Percentiles rank a stretch among this genome's conserved stretches.
Evolutionary conservation across 1,284 basidiomycete genomes (phyloP).

Genomic region (Rhizoctonia solani): DNA sequence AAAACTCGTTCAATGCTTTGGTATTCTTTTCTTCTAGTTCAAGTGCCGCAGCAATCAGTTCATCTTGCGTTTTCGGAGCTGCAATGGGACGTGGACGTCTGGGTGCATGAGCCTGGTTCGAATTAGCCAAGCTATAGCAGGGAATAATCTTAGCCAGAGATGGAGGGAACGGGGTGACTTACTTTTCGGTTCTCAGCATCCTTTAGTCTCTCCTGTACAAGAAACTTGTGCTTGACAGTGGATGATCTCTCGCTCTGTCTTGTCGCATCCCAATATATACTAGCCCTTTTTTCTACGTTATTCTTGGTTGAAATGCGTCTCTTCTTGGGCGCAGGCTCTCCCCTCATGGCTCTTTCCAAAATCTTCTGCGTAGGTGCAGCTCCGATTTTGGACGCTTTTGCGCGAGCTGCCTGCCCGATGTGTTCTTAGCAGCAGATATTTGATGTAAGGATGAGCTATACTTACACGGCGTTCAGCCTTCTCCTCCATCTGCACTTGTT

Average conservation of each 20-base stretch:
- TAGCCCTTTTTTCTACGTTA: conserved; percentile 38
- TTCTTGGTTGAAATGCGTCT: conserved; percentile 42
- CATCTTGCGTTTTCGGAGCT: conserved; percentile 69
- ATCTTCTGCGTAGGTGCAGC: conserved; percentile 47
- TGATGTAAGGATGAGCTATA: conserved; percentile 41
- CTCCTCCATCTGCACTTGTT: conserved; percentile 62
- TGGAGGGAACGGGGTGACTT: conserved; percentile 27
- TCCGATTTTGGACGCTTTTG: conserved; percentile 64
- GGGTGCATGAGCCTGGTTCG: conserved; percentile 56
- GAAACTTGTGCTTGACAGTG: conserved; percentile 21
- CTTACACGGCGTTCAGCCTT: conserved; percentile 56
- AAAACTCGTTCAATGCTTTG: conserved; percentile 75
- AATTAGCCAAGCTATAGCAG: conserved; percentile 1
- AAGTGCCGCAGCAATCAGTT: conserved; percentile 77
- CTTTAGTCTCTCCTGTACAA: conserved; percentile 45
- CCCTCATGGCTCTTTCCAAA: not conserved
- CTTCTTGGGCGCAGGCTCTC: conserved; percentile 47
- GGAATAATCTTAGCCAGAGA: not conserved
- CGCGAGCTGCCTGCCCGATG: conserved; percentile 54
- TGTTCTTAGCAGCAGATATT: conserved; percentile 29
- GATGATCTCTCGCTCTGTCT: conserved; percentile 17
- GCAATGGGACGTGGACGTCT: conserved; percentile 61
- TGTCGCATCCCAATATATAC: conserved; percentile 42
- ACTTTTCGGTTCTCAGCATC: conserved; percentile 68
- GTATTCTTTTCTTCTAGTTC: conserved; percentile 86